Evolutionary conservation across 2,329 filamentous ascomycete species (phyloP), one percentile per base, ranked within the genome.

Genomic region (Microascus cirrosus): DNA sequence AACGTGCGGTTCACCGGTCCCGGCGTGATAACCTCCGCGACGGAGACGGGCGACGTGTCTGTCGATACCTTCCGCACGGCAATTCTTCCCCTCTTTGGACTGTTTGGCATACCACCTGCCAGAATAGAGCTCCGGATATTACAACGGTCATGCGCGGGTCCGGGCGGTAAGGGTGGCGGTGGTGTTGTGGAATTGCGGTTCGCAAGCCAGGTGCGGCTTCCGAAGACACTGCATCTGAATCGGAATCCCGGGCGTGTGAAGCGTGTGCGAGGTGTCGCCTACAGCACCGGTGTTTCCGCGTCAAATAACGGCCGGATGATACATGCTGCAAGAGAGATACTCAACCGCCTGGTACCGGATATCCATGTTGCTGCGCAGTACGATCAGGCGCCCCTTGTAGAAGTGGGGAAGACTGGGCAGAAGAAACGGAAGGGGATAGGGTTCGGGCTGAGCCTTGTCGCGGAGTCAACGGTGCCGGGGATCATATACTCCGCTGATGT

Each of bases 291-390:
- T 53, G 92, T 97, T 0, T 89, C 89, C 12, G 93, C 89, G 0
- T 91, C 87, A 55, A 96, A 96, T 70, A 99, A 97, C 69, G 89
- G 87, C 61, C 82, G 94, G 62, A 95, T 96, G 89, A 99, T 97
- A 67, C 89, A 96, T 67, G 83, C 87, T 2, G 91, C 92, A 12
- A 81, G 93, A 64, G 90, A 90, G 54, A 80, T 99, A 12, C 77
- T 99, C 53, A 99, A 99, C 69, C 79, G 85, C 4, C 80, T 99
- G 59, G 86, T 89, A 3, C 83, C 87, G 7, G 94, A 99, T 68
- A 93, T 95, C 51, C 94, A 96, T 69, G 85, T 99, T 62, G 95
- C 90, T 2, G 85, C 85, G 5, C 84, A 87, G 61, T 90, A 92
- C 62, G 89, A 89, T 62, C 80, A 83, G 61, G 83, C 83, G 55